Evolutionary conservation across 257 asterid genomes (phyloP).

Genomic region (Capsicum pubescens): DNA sequence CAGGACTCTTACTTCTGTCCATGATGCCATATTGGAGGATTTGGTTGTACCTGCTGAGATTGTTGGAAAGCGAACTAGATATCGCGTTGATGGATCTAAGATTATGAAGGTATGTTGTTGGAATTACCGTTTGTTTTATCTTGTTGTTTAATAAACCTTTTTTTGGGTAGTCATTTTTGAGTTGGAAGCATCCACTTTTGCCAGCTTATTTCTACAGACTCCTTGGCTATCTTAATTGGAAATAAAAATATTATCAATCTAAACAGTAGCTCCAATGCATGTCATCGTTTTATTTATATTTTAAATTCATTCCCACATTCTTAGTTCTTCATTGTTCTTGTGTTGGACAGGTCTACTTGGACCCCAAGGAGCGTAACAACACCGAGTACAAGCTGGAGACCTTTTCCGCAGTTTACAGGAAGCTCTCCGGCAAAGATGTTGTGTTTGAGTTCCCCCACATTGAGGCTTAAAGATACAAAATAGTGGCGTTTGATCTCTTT

Average conservation of each 20-base stretch:
- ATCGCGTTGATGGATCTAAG: slow-evolving; percentile 82
- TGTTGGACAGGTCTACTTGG: slow-evolving; percentile 47
- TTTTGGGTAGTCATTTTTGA: not conserved
- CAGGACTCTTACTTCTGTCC: slow-evolving; percentile 89
- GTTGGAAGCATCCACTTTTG: not conserved
- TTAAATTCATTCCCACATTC: not conserved
- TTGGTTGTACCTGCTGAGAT: slow-evolving; percentile 87
- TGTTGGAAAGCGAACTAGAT: slow-evolving; percentile 72
- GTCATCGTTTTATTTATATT: not conserved
- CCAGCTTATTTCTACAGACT: not conserved
- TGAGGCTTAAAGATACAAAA: slow-evolving; percentile 37
- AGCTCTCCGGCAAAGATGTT: slow-evolving; percentile 59
- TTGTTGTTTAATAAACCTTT: not conserved
- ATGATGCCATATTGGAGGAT: slow-evolving; percentile 87
- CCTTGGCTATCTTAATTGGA: not conserved
- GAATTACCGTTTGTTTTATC: not conserved
- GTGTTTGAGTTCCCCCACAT: slow-evolving; percentile 50
- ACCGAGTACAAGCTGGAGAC: slow-evolving; percentile 58
- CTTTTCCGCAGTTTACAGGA: slow-evolving; percentile 52
- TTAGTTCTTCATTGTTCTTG: not conserved
- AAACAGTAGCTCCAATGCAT: not conserved
- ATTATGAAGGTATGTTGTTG: slow-evolving; percentile 68
- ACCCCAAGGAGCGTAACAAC: slow-evolving; percentile 49
- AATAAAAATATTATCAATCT: not conserved
- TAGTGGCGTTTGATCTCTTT: slow-evolving; percentile 11